Evolutionary conservation across 2,329 filamentous ascomycete genomes (phyloP).

Genomic region (Penicillium decumbens): DNA sequence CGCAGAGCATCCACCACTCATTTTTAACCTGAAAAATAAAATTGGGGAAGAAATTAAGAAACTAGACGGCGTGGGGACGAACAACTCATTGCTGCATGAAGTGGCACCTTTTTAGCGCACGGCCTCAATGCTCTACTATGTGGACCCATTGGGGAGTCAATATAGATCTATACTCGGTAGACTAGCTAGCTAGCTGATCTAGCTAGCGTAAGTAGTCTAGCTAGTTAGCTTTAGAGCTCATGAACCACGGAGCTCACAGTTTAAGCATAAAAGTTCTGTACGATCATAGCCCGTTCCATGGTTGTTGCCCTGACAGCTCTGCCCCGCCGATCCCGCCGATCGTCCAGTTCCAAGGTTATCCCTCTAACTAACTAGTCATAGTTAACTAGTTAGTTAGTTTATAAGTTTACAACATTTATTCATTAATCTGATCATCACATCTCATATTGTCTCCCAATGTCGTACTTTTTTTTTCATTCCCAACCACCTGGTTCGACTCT

Average conservation of each 20-base stretch:
- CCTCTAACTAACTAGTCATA: too few relatives aligned
- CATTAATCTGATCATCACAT: too few relatives aligned
- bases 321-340: conserved; percentile 10
- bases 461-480: too few relatives aligned
- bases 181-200: neutral
- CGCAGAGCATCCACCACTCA: neutral
- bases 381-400: too few relatives aligned
- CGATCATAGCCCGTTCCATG: conserved; percentile 17
- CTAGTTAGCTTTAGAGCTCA: neutral
- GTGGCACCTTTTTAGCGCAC: neutral
- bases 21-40: neutral
- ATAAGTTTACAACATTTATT: too few relatives aligned
- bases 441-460: too few relatives aligned
- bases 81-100: neutral
- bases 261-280: conserved; percentile 23
- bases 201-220: neutral
- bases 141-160: neutral
- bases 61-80: neutral
- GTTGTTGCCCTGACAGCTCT: conserved; percentile 12
- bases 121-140: neutral
- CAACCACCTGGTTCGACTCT: too few relatives aligned
- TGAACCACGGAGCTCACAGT: conserved; percentile 13
- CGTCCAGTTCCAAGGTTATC: too few relatives aligned
- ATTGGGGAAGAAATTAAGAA: neutral
- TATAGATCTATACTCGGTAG: neutral